phyloP scores from a whole-genome alignment of 2,329 filamentous ascomycete species.

The Aspergillus jensenii region DNA sequence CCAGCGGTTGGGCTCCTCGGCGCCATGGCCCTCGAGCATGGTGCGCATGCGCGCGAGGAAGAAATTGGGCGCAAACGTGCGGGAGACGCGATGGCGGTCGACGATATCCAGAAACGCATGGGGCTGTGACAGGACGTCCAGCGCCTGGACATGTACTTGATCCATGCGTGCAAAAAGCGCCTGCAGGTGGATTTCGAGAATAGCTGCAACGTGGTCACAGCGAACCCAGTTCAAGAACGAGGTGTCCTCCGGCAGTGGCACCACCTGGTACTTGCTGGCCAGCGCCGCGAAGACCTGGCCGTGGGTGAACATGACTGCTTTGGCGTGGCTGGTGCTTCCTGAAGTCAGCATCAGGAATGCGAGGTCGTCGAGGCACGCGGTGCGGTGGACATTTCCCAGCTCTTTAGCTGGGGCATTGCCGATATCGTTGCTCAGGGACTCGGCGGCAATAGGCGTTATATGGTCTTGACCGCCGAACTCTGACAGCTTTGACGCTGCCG shows the following conservation, averaged over 20 bases:
- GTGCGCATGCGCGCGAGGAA: slow-evolving; percentile 16
- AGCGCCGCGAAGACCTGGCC: slow-evolving; percentile 9
- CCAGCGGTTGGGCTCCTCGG: slow-evolving; percentile 1
- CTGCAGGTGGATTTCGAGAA: slow-evolving; percentile 54
- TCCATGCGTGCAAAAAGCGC: slow-evolving; percentile 34
- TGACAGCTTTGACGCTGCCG: background rate
- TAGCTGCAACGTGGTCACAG: slow-evolving; percentile 55
- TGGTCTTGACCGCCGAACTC: background rate
- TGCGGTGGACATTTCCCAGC: background rate
- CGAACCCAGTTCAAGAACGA: slow-evolving; percentile 51
- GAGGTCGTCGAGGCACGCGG: slow-evolving; percentile 13
- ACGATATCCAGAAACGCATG: slow-evolving; percentile 43
- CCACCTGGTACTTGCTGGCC: slow-evolving; percentile 36
- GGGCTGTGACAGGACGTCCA: slow-evolving; percentile 32
- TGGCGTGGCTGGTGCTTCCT: slow-evolving; percentile 53
- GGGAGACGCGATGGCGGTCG: slow-evolving; percentile 32
- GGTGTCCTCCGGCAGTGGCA: slow-evolving; percentile 25
- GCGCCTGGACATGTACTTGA: slow-evolving; percentile 22
- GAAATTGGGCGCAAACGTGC: slow-evolving; percentile 30
- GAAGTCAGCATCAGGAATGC: slow-evolving; percentile 54
- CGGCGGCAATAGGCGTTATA: background rate
- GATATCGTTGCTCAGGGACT: background rate
- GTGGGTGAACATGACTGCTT: slow-evolving; percentile 50
- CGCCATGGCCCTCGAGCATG: background rate
- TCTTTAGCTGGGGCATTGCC: background rate